Evolutionary conservation across 805 yeast genomes (phyloP), one percentile per base, ranked within the genome.

Genomic region (Saccharomyces kudriavzevii): DNA sequence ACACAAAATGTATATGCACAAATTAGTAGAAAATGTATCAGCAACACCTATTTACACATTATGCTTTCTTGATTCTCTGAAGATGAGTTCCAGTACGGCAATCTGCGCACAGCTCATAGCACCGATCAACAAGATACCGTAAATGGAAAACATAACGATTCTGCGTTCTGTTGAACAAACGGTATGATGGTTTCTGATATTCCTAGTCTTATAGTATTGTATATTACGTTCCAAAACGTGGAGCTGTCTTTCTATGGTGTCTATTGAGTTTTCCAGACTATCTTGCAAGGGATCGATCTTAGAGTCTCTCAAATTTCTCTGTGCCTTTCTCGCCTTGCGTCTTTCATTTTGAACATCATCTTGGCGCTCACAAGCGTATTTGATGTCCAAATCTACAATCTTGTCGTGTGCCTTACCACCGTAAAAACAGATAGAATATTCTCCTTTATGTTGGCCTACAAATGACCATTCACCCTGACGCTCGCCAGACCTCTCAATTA

Each of bases 171-270:
- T 84, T 14, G 85, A 80, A 60, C 74, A 77, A 50, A 85, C 89
- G 40, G 90, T 85, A 51, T 52, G 85, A 81, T 89, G 94, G 74
- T 92, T 92, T 74, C 98, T 81, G 73, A 83, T 83, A 71, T 88
- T 92, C 75, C 99, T 85, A 11, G 95, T 84, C 72, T 84, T 87
- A 77, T 91, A 90, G 71, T 91, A 87, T 62, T 85, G 87, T 67
- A 92, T 73, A 40, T 83, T 74, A 59, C 77, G 77, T 61, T 78
- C 73, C 56, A 87, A 72, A 11, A 75, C 74, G 59, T 77, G 79
- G 64, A 86, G 74, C 62, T 84, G 85, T 5, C 66, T 61, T 60
- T 85, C 89, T 55, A 87, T 83, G 53, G 71, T 72, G 53, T 76
- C 77, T 25, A 85, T 81, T 2, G 85, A 77, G 29, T 62, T 55